phyloP scores from a whole-genome alignment of 2,329 filamentous ascomycete species.

The Talaromyces sp. region DNA sequence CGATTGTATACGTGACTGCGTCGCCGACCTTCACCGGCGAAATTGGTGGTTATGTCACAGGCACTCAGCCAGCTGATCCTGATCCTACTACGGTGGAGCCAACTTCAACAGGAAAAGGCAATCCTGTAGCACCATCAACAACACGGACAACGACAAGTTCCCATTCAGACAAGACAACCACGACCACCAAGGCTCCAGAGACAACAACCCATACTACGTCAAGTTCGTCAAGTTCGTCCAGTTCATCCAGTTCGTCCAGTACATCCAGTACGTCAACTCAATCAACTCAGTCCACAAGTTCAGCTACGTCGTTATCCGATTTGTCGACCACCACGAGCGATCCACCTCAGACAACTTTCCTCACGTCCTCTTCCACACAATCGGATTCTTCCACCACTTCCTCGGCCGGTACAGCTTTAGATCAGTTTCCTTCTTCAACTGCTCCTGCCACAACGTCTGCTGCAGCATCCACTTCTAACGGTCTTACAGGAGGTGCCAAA shows the following conservation, averaged over 20 bases:
- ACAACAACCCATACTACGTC: constrained; percentile 3
- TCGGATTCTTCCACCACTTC: constrained; percentile 3
- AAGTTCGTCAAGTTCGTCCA: constrained; percentile 4
- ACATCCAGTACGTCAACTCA: background rate
- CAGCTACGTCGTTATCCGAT: background rate
- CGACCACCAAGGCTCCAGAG: background rate
- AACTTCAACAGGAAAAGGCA: constrained; percentile 9
- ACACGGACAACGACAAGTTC: constrained; percentile 7
- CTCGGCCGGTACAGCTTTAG: constrained; percentile 11
- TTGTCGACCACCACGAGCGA: constrained; percentile 9
- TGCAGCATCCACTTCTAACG: constrained; percentile 25
- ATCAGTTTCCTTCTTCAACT: constrained; percentile 22
- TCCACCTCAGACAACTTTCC: constrained; percentile 10
- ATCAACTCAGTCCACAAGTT: no score
- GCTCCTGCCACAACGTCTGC: constrained; percentile 17
- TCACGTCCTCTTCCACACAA: constrained; percentile 9
- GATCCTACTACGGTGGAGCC: constrained; percentile 11
- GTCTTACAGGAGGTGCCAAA: constrained; percentile 51
- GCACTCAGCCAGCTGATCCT: constrained; percentile 14
- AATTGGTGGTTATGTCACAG: constrained; percentile 46
- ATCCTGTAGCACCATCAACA: constrained; percentile 13
- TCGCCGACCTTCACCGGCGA: constrained; percentile 49
- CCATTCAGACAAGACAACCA: background rate
- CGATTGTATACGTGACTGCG: constrained; percentile 49
- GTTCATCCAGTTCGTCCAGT: background rate